Percentiles rank a stretch among this genome's conserved stretches.
Evolutionary conservation across 2,329 filamentous ascomycete genomes (phyloP).

Genomic region (Trichoderma guizhouense): DNA sequence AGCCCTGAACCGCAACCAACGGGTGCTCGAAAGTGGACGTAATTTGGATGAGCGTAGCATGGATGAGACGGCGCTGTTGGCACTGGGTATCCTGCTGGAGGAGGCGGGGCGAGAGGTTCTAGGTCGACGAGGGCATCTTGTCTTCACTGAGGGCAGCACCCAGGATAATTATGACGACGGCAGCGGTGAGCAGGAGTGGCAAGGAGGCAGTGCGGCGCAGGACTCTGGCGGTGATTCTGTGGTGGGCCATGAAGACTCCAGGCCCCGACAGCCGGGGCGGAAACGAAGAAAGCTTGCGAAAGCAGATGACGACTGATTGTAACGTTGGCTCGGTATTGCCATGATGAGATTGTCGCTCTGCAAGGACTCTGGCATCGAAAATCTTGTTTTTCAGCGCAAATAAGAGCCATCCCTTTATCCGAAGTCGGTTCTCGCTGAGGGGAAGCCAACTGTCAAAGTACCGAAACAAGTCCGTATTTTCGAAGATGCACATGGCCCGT

Average conservation of each 20-base stretch:
- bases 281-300: slow-evolving; percentile 34
- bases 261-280: slow-evolving; percentile 22
- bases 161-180: slow-evolving; percentile 2
- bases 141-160: slow-evolving; percentile 50
- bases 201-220: neutral
- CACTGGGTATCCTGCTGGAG: slow-evolving; percentile 71
- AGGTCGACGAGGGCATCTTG: slow-evolving; percentile 64
- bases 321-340: neutral
- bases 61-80: slow-evolving; percentile 75
- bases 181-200: neutral
- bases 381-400: neutral
- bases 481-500: neutral
- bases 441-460: neutral
- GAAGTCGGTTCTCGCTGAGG: neutral
- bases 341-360: neutral
- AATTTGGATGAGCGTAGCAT: slow-evolving; percentile 57
- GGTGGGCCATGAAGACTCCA: slow-evolving; percentile 27
- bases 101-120: slow-evolving; percentile 61
- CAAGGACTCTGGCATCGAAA: neutral
- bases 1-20: slow-evolving; percentile 30
- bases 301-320: slow-evolving; percentile 9
- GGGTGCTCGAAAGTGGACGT: slow-evolving; percentile 21
- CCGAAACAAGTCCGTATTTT: neutral
- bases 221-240: slow-evolving; percentile 12
- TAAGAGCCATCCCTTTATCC: neutral